phyloP scores from a whole-genome alignment of 2,329 filamentous ascomycete genomes.

The Arthrobotrys iridis region DNA sequence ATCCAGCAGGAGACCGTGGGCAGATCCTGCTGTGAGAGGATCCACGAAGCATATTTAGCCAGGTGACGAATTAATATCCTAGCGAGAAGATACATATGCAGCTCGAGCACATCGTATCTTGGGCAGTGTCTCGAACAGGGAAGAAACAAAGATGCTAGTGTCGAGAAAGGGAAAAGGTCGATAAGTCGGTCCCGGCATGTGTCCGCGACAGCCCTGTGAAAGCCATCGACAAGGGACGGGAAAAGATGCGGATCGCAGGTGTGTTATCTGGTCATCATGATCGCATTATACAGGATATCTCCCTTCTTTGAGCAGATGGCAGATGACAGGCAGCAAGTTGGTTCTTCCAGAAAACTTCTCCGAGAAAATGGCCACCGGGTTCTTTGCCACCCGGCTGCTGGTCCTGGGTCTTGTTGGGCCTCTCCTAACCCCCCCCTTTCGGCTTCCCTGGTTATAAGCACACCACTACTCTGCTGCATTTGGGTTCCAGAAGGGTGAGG shows the following conservation, averaged over 20 bases:
- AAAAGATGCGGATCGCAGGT: conserved; percentile 53
- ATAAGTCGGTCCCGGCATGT: conserved; percentile 46
- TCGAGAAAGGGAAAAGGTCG: conserved; percentile 30
- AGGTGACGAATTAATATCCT: conserved; percentile 54
- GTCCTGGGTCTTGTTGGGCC: conserved; percentile 25
- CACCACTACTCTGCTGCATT: conserved; percentile 10
- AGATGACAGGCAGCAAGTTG: conserved; percentile 36
- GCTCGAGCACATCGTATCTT: conserved; percentile 25
- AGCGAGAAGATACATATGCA: conserved; percentile 34
- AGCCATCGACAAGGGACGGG: conserved; percentile 53
- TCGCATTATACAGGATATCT: conserved; percentile 53
- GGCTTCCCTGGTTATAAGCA: conserved; percentile 26
- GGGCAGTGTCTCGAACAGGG: conserved; percentile 11
- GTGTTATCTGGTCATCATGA: conserved; percentile 54
- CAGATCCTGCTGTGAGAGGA: conserved; percentile 48
- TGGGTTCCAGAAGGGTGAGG: conserved; percentile 24
- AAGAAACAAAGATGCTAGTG: background rate
- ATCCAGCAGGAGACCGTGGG: conserved; percentile 40
- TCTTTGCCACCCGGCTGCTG: conserved; percentile 47
- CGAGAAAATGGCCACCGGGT: conserved; percentile 44
- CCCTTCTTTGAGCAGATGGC: conserved; percentile 17
- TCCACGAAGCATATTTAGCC: conserved; percentile 52
- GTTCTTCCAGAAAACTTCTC: conserved; percentile 54
- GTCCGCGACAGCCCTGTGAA: conserved; percentile 54
- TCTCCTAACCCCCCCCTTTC: conserved; percentile 6